These are phyloP conservation scores for Rostrohypoxylon terebratum DNA, from an alignment of 495 filamentous ascomycete species.

Conservation along the genomic window DNA sequence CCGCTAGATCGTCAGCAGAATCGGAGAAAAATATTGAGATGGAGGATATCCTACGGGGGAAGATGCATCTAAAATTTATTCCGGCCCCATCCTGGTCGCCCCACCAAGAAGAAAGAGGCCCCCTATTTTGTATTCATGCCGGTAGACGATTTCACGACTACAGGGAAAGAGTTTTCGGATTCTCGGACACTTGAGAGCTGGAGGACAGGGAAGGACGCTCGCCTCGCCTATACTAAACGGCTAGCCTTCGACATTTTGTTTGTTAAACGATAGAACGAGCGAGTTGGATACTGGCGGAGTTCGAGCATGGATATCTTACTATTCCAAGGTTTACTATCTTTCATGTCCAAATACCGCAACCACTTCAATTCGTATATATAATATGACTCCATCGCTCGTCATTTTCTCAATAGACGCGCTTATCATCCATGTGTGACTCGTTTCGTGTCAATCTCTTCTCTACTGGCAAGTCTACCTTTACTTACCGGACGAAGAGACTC, in stretches of 20 bases:
- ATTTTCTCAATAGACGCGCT: neutral
- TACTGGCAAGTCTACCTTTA: neutral
- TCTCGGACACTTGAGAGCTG: conserved; percentile 29
- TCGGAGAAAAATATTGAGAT: neutral
- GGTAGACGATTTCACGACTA: conserved; percentile 46
- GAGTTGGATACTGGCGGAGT: conserved; percentile 32
- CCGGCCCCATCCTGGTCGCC: conserved; percentile 6
- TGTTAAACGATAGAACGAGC: conserved; percentile 32
- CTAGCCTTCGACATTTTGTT: conserved; percentile 23
- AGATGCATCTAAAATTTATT: neutral
- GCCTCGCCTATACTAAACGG: conserved; percentile 23
- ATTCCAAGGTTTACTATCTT: conserved; percentile 47
- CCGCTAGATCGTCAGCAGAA: conserved; percentile 11
- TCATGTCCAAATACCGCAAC: conserved; percentile 47
- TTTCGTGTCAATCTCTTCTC: neutral
- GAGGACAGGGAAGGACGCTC: conserved; percentile 18
- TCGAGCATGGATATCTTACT: conserved; percentile 29
- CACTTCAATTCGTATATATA: conserved; percentile 46
- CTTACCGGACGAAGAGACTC: neutral
- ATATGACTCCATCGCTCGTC: conserved; percentile 29
- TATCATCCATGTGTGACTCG: neutral
- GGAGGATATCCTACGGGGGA: neutral
- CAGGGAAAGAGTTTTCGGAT: conserved; percentile 22
- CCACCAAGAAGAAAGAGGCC: conserved; percentile 9
- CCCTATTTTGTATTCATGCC: conserved; percentile 39